phyloP scores from a whole-genome alignment of 179 eudicot species.

The Drosera spatulata region DNA sequence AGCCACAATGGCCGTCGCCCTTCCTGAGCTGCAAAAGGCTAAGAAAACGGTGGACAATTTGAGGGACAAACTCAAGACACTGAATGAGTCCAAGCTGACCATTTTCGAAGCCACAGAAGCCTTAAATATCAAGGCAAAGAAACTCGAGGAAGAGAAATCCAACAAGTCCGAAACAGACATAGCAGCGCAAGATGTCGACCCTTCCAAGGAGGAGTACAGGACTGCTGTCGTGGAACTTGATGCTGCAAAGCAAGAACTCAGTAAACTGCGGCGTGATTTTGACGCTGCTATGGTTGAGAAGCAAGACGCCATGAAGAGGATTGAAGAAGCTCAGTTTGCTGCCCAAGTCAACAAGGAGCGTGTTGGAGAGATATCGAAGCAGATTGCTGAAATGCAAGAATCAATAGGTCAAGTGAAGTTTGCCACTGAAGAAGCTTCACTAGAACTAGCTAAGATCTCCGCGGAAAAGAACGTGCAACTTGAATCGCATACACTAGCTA shows the following conservation, averaged over 20 bases:
- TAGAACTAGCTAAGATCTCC: conserved; percentile 27
- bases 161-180: conserved; percentile 14
- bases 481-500: conserved; percentile 18
- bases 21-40: conserved; percentile 55
- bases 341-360: conserved; percentile 32
- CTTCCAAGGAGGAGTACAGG: conserved; percentile 31
- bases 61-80: conserved; percentile 33
- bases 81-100: conserved; percentile 51
- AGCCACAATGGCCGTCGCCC: conserved; percentile 40
- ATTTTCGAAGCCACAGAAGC: conserved; percentile 50
- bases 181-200: conserved; percentile 28
- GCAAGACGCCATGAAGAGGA: conserved; percentile 28
- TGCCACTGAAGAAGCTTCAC: conserved; percentile 26
- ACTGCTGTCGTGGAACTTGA: conserved; percentile 51
- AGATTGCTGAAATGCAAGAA: conserved; percentile 35
- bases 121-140: conserved; percentile 31
- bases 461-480: conserved; percentile 29
- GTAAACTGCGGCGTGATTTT: conserved; percentile 45
- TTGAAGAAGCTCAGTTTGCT: conserved; percentile 48
- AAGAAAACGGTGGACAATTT: conserved; percentile 48
- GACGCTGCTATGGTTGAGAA: conserved; percentile 49
- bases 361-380: conserved; percentile 35
- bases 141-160: conserved; percentile 44
- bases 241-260: conserved; percentile 63
- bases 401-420: conserved; percentile 32